phyloP scores from a whole-genome alignment of 768 basidiomycete genomes.

The Tulasnella sp. region DNA sequence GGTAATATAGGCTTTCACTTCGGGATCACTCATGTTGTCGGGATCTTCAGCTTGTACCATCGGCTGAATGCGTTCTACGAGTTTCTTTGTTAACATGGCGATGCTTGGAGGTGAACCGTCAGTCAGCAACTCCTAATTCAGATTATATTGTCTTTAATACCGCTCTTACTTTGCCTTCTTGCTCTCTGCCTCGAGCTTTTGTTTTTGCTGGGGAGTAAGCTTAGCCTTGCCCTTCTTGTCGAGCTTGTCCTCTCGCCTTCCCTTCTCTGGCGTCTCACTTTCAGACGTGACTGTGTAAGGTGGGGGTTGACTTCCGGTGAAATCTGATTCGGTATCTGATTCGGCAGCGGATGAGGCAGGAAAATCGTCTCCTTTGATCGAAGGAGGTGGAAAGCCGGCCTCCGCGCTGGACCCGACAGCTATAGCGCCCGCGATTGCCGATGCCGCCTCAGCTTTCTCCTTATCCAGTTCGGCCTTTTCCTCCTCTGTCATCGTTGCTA shows the following conservation, averaged over 20 bases:
- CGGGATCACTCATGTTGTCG: constrained; percentile 77
- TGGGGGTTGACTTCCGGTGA: constrained; percentile 36
- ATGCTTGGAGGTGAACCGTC: constrained; percentile 2
- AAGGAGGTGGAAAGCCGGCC: constrained; percentile 34
- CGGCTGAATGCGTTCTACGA: constrained; percentile 82
- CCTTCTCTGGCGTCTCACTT: constrained; percentile 42
- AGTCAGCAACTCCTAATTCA: not conserved
- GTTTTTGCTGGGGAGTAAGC: constrained; percentile 79
- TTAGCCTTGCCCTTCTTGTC: constrained; percentile 51
- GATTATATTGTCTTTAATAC: not conserved
- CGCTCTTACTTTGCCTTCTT: constrained; percentile 79
- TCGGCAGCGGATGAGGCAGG: not conserved
- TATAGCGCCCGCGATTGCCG: constrained; percentile 35
- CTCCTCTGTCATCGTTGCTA: constrained; percentile 80
- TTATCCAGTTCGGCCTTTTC: constrained; percentile 87
- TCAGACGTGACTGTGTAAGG: constrained; percentile 28
- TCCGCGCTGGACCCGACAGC: constrained; percentile 35
- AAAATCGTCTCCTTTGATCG: constrained; percentile 37
- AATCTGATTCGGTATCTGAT: constrained; percentile 33
- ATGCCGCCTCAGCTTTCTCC: constrained; percentile 49
- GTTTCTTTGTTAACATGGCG: constrained; percentile 65
- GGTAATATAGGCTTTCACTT: constrained; percentile 76
- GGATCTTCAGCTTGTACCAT: constrained; percentile 89
- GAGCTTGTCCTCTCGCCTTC: constrained; percentile 40
- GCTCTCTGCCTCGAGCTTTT: constrained; percentile 78